phyloP scores from a whole-genome alignment of 73 alveolate species.

The Diophrys sp. region DNA sequence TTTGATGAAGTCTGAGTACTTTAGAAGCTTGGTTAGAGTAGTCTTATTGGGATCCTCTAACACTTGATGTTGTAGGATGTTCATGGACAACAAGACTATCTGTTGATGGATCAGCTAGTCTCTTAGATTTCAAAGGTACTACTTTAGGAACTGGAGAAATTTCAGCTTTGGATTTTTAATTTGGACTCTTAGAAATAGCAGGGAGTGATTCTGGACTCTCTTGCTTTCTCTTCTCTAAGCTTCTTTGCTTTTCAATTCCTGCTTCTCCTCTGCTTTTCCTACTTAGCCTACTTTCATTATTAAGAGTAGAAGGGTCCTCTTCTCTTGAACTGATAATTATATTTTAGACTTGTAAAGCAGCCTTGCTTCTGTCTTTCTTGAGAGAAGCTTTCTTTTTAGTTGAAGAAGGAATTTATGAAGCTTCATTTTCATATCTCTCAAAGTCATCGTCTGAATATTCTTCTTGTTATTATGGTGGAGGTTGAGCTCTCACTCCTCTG shows the following conservation, averaged over 20 bases:
- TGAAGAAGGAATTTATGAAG: not conserved
- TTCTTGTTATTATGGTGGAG: not conserved
- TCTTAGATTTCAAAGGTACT: not conserved
- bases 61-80: not conserved
- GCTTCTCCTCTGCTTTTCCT: not conserved
- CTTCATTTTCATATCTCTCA: not conserved
- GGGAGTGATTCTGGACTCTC: not conserved
- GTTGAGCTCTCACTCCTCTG: not conserved
- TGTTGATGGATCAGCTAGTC: not conserved
- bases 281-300: not conserved
- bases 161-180: not conserved
- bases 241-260: not conserved
- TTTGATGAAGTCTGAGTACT: not conserved
- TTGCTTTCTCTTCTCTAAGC: not conserved
- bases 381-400: too few species aligned
- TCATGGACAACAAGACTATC: conserved; percentile 3
- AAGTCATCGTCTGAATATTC: not conserved
- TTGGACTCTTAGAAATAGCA: not conserved
- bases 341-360: not conserved
- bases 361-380: not conserved
- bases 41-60: not conserved
- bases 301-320: not conserved
- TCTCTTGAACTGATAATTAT: not conserved
- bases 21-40: not conserved
- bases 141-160: not conserved